Base-by-base conservation (phyloP, 1,284 basidiomycete genomes). In the Uromyces viciae-fabae region DNA sequence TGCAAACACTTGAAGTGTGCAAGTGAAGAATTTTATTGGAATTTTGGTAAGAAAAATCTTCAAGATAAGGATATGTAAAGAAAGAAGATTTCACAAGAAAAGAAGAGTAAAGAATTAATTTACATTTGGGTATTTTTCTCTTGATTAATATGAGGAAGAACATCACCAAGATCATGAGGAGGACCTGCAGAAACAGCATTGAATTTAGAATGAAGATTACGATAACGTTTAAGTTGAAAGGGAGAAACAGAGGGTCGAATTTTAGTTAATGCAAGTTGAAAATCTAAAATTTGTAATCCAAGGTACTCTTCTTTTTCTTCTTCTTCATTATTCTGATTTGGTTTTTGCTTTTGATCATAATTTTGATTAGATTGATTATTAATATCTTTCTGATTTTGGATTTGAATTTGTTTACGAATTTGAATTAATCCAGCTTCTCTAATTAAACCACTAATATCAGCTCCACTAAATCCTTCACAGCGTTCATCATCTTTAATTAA, bases 371-470 rank as follows among this genome's bases (percentile, higher is more conserved):
- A 42, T 31, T 72, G 82, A 36, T 60, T 75, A 43, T 72, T 76
- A 49, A 62, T 77, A 15, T 81, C 78, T 40, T 66, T 81, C 0
- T 46, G 82, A 46, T 68, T 68, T 46, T 74, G 82, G 49, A 22
- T 33, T 52, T 81, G 42, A 49, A 79, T 77, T 42, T 81, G 75
- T 28, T 58, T 42, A 36, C 90, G 89, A 43, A 99, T 87, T 0
- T 96, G 94, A 22, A 90, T 87, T 1, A 96, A 94, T 0, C 94
- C 94, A 0, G 96, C 94, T 86, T 99, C 95, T 56, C 94, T 88
- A 3, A 95, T 92, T 43, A 96, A 87, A 0, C 94, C 91, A 0
- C 93, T 92, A 4, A 97, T 87, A 86, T 97, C 94, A 0, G 94
- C 95, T 4, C 94, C 95, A 83, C 91, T 93, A 85, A 94, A 95